Percentiles rank a stretch among this genome's conserved stretches.
Conservation (phyloP, 345 rosid genomes). For the Syzygium jambos region DNA sequence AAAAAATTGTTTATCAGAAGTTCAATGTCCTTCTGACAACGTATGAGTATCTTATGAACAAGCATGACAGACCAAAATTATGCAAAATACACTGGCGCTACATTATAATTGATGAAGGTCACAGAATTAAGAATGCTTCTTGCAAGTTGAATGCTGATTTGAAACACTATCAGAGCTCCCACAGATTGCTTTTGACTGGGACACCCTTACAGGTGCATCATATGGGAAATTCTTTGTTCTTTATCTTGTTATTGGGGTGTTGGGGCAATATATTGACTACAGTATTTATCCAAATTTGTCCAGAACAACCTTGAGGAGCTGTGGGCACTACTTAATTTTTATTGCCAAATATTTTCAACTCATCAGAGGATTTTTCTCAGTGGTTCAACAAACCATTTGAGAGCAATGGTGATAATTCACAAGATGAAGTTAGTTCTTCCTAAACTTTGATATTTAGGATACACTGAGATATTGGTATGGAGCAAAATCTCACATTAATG, state of each 20-base stretch:
- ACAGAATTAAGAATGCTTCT: constrained; percentile 94
- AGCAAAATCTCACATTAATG: background rate
- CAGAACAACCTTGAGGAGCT: constrained; percentile 93
- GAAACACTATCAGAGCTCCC: constrained; percentile 80
- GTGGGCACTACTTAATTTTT: constrained; percentile 93
- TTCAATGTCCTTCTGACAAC: constrained; percentile 89
- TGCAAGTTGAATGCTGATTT: constrained; percentile 94
- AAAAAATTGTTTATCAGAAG: constrained; percentile 76
- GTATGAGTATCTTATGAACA: constrained; percentile 93
- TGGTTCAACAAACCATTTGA: constrained; percentile 97
- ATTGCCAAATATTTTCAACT: constrained; percentile 86
- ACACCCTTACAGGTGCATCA: constrained; percentile 73
- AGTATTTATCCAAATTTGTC: constrained; percentile 8
- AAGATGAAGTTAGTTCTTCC: constrained; percentile 56
- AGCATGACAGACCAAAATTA: constrained; percentile 89
- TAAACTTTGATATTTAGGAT: constrained; percentile 4
- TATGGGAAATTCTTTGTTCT: background rate
- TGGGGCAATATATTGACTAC: constrained; percentile 2
- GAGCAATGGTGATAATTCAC: constrained; percentile 79
- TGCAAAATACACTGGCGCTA: constrained; percentile 90
- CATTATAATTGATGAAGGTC: constrained; percentile 93
- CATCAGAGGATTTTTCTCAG: constrained; percentile 93
- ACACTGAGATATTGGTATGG: background rate
- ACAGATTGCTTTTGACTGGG: constrained; percentile 83
- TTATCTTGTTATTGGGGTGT: background rate